Conservation (phyloP, 2,329 filamentous ascomycete genomes). For the Penicillium decumbens region DNA sequence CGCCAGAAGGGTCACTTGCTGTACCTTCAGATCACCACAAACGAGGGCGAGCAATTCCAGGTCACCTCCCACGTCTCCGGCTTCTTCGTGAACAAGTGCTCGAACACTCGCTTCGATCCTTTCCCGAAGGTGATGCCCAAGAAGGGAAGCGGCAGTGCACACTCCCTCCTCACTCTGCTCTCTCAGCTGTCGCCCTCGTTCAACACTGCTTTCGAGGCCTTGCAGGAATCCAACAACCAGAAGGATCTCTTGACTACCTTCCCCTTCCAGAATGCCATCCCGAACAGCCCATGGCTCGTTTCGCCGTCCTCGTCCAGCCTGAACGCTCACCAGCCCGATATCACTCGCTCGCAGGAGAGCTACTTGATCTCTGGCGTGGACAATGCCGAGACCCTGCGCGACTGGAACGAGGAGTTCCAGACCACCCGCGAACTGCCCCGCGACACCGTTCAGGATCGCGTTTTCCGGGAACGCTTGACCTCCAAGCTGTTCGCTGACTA, state of each 20-base stretch:
- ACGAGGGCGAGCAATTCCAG: conserved; percentile 90
- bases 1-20: conserved; percentile 88
- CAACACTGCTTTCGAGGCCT: conserved; percentile 64
- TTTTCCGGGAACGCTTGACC: conserved; percentile 88
- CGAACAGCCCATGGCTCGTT: conserved; percentile 87
- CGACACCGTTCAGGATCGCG: conserved; percentile 88
- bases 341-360: conserved; percentile 86
- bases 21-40: conserved; percentile 83
- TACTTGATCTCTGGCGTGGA: conserved; percentile 87
- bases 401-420: conserved; percentile 99
- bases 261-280: conserved; percentile 91
- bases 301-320: conserved; percentile 59
- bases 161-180: conserved; percentile 81
- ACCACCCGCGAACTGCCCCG: conserved; percentile 91
- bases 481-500: conserved; percentile 98
- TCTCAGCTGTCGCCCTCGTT: conserved; percentile 79
- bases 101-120: conserved; percentile 91
- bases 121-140: conserved; percentile 75
- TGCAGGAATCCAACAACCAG: conserved; percentile 79
- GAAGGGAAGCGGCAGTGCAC: conserved; percentile 58
- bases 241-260: conserved; percentile 88
- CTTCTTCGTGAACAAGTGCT: conserved; percentile 96
- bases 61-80: conserved; percentile 90
- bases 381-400: conserved; percentile 86
- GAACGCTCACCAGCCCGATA: conserved; percentile 71